A percentile compares a stretch with the other conserved stretches of the same genome.
These are phyloP conservation scores for Cystofilobasidium ferigula DNA, from an alignment of 768 basidiomycete species.

Conservation along the genomic window DNA sequence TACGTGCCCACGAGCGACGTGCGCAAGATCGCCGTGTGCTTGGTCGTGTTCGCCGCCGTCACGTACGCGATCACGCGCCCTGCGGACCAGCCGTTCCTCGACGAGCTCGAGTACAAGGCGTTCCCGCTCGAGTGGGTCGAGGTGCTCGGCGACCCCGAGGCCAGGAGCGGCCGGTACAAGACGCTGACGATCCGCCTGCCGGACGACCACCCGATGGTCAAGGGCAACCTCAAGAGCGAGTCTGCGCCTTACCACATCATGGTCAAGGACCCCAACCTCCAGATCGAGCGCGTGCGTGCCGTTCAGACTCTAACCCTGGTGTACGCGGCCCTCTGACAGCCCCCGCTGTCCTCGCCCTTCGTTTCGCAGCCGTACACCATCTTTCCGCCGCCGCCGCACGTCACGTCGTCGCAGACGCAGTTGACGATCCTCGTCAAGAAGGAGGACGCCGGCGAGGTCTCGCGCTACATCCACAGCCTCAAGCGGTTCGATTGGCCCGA, in stretches of 20 bases:
- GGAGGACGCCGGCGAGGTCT: constrained; percentile 17
- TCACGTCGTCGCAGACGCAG: constrained; percentile 9
- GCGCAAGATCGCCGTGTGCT: background rate
- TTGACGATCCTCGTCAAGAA: constrained; percentile 25
- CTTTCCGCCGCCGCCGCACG: constrained; percentile 23
- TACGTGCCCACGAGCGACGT: background rate
- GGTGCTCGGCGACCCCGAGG: constrained; percentile 12
- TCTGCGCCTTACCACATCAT: constrained; percentile 23
- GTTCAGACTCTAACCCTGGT: background rate
- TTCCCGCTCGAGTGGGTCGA: constrained; percentile 26
- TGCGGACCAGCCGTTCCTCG: constrained; percentile 16
- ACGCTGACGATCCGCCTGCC: constrained; percentile 23
- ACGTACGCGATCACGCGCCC: constrained; percentile 2
- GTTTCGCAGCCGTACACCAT: constrained; percentile 24
- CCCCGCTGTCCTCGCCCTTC: background rate
- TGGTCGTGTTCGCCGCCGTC: background rate
- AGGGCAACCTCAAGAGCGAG: constrained; percentile 16
- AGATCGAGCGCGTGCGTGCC: constrained; percentile 24
- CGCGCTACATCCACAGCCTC: constrained; percentile 19
- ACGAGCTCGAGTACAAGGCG: constrained; percentile 10
- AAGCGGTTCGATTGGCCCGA: constrained; percentile 26
- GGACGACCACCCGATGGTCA: constrained; percentile 19
- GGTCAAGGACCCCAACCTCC: constrained; percentile 24
- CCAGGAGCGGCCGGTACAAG: constrained; percentile 18
- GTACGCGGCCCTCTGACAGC: background rate